phyloP scores from a whole-genome alignment of 352 stramenopile genomes.

The Phytophthora citrophthora region DNA sequence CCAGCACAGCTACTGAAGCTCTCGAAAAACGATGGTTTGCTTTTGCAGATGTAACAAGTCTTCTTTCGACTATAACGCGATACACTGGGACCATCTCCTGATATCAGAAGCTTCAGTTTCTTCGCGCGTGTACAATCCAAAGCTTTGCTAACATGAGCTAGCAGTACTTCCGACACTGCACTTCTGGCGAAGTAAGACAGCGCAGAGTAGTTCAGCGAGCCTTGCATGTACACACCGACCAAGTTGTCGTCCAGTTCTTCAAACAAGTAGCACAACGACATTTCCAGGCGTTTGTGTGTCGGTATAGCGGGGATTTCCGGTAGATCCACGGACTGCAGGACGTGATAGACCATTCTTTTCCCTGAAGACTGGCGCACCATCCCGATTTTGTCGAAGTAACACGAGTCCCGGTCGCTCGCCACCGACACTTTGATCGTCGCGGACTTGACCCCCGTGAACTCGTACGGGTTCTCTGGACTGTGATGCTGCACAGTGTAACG shows the following conservation, averaged over 20 bases:
- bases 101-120: not conserved
- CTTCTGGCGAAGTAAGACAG: slow-evolving; percentile 1
- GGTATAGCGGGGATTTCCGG: not conserved
- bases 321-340: slow-evolving; percentile 34
- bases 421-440: slow-evolving; percentile 30
- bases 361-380: slow-evolving; percentile 27
- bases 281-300: slow-evolving; percentile 9
- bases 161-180: not conserved
- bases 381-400: slow-evolving; percentile 42
- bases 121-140: slow-evolving; percentile 4
- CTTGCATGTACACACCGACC: slow-evolving; percentile 33
- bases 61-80: not conserved
- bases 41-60: slow-evolving; percentile 13
- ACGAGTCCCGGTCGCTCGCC: slow-evolving; percentile 32
- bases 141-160: not conserved
- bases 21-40: slow-evolving; percentile 20
- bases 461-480: slow-evolving; percentile 16
- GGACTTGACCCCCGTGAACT: slow-evolving; percentile 43
- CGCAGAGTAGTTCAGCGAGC: slow-evolving; percentile 4
- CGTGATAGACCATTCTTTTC: slow-evolving; percentile 36
- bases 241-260: slow-evolving; percentile 26
- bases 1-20: slow-evolving; percentile 10
- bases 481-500: slow-evolving; percentile 24
- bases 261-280: slow-evolving; percentile 33
- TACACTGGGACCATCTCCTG: not conserved